Base-by-base conservation (phyloP, 768 basidiomycete species). In the Guyanaporus albipodus region DNA sequence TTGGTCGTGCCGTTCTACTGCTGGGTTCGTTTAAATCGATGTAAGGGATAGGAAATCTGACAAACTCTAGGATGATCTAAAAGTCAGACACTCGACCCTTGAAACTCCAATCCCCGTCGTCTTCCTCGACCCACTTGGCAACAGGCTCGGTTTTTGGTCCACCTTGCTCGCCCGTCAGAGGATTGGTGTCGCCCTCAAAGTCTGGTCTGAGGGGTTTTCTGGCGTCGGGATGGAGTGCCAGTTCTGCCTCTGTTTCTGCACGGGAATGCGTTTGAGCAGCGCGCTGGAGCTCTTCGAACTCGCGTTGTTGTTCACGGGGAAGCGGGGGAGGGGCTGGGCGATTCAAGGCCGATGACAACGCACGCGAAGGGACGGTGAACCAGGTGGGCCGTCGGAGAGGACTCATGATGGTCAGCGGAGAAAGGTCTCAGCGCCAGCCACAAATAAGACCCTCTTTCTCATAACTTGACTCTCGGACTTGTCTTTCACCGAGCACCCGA, bases 81-180 rank as follows among this genome's bases (percentile, higher is more conserved):
- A 92, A 92, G 70, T 92, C 91, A 17, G 88, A 87, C 22, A 90
- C 90, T 19, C 89, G 74, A 10, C 91, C 91, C 57, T 88, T 90
- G 70, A 85, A 89, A 55, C 89, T 93, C 91, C 91, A 94, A 60
- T 93, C 91, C 3, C 86, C 85, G 36, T 75, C 73, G 29, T 73
- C 68, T 42, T 67, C 67, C 6, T 65, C 59, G 15, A 69, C 70
- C 80, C 81, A 84, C 41, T 70, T 75, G 28, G 69, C 62, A 9
- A 93, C 77, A 12, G 92, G 92, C 62, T 95, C 92, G 24, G 72
- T 75, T 71, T 93, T 94, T 18, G 92, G 92, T 0, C 92, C 92
- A 0, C 88, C 90, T 38, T 76, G 69, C 66, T 95, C 92, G 11
- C 92, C 92, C 3, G 92, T 95, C 2, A 55, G 55, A 1, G 91